Conservation (phyloP, 805 yeast species). For the Saccharomyces cerevisiae region DNA sequence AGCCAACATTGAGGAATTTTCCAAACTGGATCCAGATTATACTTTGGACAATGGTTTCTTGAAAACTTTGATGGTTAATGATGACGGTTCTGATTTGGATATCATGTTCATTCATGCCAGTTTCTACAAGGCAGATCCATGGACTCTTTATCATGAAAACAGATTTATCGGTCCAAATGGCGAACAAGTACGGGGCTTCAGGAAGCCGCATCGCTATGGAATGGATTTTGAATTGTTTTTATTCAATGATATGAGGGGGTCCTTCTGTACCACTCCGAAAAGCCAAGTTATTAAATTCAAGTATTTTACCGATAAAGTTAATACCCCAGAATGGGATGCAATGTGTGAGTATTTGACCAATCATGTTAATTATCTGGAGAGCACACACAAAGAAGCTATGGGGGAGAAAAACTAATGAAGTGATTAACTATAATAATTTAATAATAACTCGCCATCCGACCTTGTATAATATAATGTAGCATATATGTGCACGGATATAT, state of each 20-base stretch:
- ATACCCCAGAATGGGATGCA: conserved; percentile 11
- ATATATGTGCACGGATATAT: neutral
- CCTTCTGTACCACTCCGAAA: conserved; percentile 11
- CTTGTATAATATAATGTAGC: neutral
- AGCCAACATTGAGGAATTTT: conserved; percentile 4
- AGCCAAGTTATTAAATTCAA: conserved; percentile 11
- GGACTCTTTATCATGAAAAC: conserved; percentile 13
- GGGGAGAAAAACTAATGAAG: neutral
- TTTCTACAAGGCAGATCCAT: conserved; percentile 33
- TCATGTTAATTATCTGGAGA: conserved; percentile 11
- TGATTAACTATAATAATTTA: neutral
- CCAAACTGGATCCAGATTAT: conserved; percentile 12
- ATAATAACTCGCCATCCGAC: neutral
- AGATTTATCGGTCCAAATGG: conserved; percentile 14
- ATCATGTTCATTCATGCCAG: conserved; percentile 34
- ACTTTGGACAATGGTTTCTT: conserved; percentile 9
- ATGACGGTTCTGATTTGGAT: conserved; percentile 8
- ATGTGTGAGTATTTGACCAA: conserved; percentile 18
- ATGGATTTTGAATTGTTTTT: conserved; percentile 25
- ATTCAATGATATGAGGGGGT: conserved; percentile 10
- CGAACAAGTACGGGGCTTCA: conserved; percentile 21
- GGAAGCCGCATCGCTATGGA: conserved; percentile 6
- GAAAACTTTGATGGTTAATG: conserved; percentile 8
- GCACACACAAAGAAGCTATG: conserved; percentile 4
- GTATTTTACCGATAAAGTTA: conserved; percentile 8